Evolutionary conservation across 495 filamentous ascomycete genomes (phyloP), one percentile per base, ranked within the genome.

Genomic region (Hamigera avellanea): DNA sequence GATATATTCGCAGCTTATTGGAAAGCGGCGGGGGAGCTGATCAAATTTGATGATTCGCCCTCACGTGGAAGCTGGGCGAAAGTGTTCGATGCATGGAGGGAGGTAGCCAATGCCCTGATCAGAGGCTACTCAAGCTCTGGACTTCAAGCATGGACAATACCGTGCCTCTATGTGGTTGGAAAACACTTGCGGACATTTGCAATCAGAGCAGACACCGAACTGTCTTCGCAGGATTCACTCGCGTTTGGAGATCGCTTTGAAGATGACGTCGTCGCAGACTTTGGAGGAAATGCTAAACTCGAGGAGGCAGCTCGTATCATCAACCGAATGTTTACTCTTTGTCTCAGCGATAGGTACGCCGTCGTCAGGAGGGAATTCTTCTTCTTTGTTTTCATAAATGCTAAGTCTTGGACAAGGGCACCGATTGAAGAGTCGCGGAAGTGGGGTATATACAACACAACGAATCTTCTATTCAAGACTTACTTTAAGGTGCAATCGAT

Each of bases 401-500:
- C 53, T 60, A 26, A 64, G 36, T 28, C 17, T 29, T 52, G 50
- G 34, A 57, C 14, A 39, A 95, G 89, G 41, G 81, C 86, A 13
- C 75, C 85, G 6, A 62, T 94, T 16, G 81, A 89, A 51, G 81
- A 91, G 30, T 95, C 89, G 0, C 75, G 93, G 6, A 98, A 96
- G 71, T 96, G 93, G 93, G 93, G 84, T 0, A 76, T 89, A 28
- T 98, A 96, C 62, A 81, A 88, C 54, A 86, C 80, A 26, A 83
- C 83, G 40, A 95, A 93, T 48, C 72, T 96, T 1, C 63, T 95
- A 7, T 96, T 98, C 73, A 96, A 95, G 59, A 95, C 86, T 5
- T 94, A 96, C 53, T 98, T 96, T 73, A 93, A 84, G 64, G 73
- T 30, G 47, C 34, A 19, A 3, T 27, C 10, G 8, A n/a, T 10